Percentiles rank a stretch among this genome's conserved stretches.
These are phyloP conservation scores for Nicotiana tabacum DNA, from an alignment of 257 asterid species.

Conservation along the genomic window DNA sequence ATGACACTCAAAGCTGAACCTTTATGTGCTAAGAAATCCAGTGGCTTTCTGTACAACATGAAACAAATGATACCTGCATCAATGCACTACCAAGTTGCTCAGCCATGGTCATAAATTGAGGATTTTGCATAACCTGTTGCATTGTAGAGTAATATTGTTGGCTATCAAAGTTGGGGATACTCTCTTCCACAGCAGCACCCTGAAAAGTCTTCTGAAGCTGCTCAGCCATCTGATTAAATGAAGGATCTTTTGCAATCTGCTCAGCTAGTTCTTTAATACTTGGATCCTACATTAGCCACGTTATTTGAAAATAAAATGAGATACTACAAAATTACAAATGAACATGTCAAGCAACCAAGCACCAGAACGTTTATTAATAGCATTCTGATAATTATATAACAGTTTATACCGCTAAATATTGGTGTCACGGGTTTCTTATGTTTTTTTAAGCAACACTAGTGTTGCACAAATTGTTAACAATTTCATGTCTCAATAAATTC, in stretches of 20 bases:
- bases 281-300: slow-evolving; percentile 51
- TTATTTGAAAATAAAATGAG: background rate
- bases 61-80: slow-evolving; percentile 56
- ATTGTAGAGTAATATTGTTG: slow-evolving; percentile 75
- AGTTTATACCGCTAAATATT: too few relatives aligned
- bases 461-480: background rate
- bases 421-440: background rate
- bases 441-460: background rate
- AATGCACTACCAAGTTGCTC: slow-evolving; percentile 82
- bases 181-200: slow-evolving; percentile 57
- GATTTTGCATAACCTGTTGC: slow-evolving; percentile 98
- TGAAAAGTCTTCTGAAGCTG: slow-evolving; percentile 92
- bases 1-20: background rate
- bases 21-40: background rate
- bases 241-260: slow-evolving; percentile 84
- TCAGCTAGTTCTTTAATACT: slow-evolving; percentile 91
- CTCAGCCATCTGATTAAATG: slow-evolving; percentile 93
- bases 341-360: background rate
- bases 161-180: slow-evolving; percentile 74
- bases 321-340: background rate
- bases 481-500: background rate
- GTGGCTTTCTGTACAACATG: background rate
- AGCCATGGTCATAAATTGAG: slow-evolving; percentile 91
- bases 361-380: background rate
- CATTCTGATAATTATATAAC: background rate